These are phyloP conservation scores for Blumeriella jaapii DNA, from an alignment of 2,329 filamentous ascomycete genomes.

Conservation along the genomic window DNA sequence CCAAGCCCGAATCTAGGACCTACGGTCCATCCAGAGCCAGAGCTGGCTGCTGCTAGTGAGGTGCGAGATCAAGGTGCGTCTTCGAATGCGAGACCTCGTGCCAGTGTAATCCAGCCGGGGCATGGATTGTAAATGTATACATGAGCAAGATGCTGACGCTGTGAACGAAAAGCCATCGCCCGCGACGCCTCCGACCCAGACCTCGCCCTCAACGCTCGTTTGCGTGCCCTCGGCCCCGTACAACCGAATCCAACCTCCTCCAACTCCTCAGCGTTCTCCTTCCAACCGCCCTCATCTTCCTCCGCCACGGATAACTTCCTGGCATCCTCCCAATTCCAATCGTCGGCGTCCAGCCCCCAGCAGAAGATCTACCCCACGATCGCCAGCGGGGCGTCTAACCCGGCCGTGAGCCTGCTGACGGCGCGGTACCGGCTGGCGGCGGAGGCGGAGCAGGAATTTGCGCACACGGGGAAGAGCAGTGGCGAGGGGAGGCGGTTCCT, in stretches of 20 bases:
- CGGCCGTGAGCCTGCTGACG: constrained; percentile 20
- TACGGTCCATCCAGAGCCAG: constrained; percentile 9
- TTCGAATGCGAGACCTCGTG: neutral
- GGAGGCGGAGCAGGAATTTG: constrained; percentile 45
- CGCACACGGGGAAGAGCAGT: constrained; percentile 26
- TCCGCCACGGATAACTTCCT: constrained; percentile 6
- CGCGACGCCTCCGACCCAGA: constrained; percentile 13
- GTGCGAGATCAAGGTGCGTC: constrained; percentile 12
- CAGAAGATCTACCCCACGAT: constrained; percentile 18
- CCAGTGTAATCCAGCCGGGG: neutral
- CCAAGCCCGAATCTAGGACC: constrained; percentile 6
- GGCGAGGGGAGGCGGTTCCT: constrained; percentile 33
- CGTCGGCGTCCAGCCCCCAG: constrained; percentile 15
- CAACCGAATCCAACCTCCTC: constrained; percentile 22
- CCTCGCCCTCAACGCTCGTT: constrained; percentile 16
- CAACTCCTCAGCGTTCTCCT: constrained; percentile 22
- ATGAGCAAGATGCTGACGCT: neutral
- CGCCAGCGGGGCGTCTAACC: constrained; percentile 10
- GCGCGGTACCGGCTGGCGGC: constrained; percentile 49
- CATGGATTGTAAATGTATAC: neutral
- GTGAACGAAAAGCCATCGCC: constrained; percentile 6
- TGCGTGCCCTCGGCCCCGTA: constrained; percentile 22
- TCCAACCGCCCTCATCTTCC: constrained; percentile 1
- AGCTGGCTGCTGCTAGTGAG: neutral
- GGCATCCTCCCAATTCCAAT: constrained; percentile 10